A percentile compares a stretch with the other conserved stretches of the same genome.
Conservation (phyloP, 2,329 filamentous ascomycete species). For the Talaromyces funiculosus region DNA sequence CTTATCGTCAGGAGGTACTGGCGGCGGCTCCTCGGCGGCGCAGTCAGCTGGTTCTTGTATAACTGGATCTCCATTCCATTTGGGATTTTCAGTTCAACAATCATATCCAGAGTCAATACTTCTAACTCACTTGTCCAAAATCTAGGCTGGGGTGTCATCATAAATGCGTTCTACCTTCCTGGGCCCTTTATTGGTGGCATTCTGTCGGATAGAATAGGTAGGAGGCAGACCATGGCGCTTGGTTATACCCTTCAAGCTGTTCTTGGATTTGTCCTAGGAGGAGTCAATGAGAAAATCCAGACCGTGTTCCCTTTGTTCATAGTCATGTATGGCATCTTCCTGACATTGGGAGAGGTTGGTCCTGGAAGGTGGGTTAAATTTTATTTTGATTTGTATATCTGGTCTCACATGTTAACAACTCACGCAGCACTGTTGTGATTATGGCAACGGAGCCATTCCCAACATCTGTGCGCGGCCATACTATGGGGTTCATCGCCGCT, state of each 20-base stretch:
- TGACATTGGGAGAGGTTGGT: slow-evolving; percentile 47
- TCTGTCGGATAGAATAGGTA: slow-evolving; percentile 46
- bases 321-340: slow-evolving; percentile 48
- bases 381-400: too few relatives aligned
- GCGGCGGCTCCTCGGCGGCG: too few relatives aligned
- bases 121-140: slow-evolving; percentile 35
- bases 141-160: slow-evolving; percentile 39
- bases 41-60: slow-evolving; percentile 54
- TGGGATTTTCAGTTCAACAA: slow-evolving; percentile 52
- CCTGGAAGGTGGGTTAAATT: too few relatives aligned
- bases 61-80: slow-evolving; percentile 54
- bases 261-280: slow-evolving; percentile 47
- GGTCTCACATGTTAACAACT: too few relatives aligned
- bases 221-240: slow-evolving; percentile 48
- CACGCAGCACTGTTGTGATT: too few relatives aligned
- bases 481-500: too few relatives aligned
- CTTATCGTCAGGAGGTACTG: too few relatives aligned
- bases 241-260: slow-evolving; percentile 43
- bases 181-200: slow-evolving; percentile 45
- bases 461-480: too few relatives aligned
- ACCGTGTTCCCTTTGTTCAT: slow-evolving; percentile 47
- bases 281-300: slow-evolving; percentile 43
- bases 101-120: slow-evolving; percentile 42
- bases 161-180: slow-evolving; percentile 49
- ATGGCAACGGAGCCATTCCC: too few relatives aligned